These are phyloP conservation scores for Ophiostoma ulmi DNA, from an alignment of 2,329 filamentous ascomycete species.

Conservation along the genomic window DNA sequence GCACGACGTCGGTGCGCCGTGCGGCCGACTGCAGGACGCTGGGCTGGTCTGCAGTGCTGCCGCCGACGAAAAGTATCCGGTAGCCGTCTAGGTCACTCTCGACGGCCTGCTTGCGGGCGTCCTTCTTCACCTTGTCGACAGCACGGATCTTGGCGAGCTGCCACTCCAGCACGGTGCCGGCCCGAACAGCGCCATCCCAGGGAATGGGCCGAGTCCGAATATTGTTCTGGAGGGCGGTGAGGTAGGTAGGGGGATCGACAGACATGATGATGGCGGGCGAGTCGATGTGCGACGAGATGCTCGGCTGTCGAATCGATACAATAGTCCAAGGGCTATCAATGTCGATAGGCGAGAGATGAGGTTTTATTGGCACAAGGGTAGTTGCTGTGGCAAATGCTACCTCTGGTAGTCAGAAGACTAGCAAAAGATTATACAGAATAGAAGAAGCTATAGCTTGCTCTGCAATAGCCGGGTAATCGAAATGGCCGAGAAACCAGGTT, in stretches of 20 bases:
- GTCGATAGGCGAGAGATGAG: background rate
- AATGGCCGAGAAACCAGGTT: background rate
- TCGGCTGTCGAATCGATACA: background rate
- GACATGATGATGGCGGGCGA: constrained; percentile 56
- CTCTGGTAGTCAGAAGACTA: background rate
- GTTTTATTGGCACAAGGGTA: background rate
- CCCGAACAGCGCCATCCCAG: constrained; percentile 93
- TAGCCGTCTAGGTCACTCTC: constrained; percentile 77
- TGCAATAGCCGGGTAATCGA: background rate
- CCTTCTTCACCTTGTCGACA: constrained; percentile 92
- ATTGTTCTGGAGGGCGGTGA: constrained; percentile 84
- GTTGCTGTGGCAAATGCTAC: background rate
- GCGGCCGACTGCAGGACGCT: constrained; percentile 78
- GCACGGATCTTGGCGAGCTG: constrained; percentile 94
- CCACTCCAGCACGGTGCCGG: constrained; percentile 86
- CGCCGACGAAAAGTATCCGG: constrained; percentile 71
- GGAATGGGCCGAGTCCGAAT: constrained; percentile 93
- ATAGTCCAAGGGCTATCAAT: background rate
- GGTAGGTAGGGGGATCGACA: constrained; percentile 84
- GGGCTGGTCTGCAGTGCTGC: constrained; percentile 64
- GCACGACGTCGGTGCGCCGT: constrained; percentile 83
- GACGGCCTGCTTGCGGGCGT: constrained; percentile 77
- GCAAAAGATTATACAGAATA: background rate
- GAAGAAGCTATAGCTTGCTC: background rate
- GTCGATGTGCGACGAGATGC: background rate